A percentile compares a stretch with the other conserved stretches of the same genome.
Conservation (phyloP, 1,284 basidiomycete species). For the Sanghuangporus sanghuang region DNA sequence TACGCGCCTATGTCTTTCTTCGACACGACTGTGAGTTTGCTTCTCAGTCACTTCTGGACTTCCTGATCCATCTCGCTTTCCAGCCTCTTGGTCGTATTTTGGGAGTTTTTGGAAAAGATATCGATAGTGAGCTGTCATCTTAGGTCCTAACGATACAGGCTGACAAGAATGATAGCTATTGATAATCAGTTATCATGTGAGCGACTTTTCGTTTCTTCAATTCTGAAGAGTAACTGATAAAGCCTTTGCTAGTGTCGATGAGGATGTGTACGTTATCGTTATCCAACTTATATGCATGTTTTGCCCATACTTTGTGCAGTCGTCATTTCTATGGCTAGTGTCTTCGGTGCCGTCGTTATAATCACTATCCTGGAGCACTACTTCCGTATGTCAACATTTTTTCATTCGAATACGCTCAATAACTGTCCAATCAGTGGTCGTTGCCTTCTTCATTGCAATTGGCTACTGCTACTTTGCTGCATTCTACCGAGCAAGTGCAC, state of each 20-base stretch:
- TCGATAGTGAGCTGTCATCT: constrained; percentile 41
- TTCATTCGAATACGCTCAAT: neutral
- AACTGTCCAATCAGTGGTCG: constrained; percentile 38
- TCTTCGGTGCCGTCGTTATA: constrained; percentile 57
- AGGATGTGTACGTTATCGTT: constrained; percentile 47
- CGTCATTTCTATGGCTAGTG: constrained; percentile 42
- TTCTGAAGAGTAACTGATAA: constrained; percentile 8
- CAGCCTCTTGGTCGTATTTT: constrained; percentile 62
- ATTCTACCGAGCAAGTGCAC: constrained; percentile 64
- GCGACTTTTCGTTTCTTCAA: constrained; percentile 14
- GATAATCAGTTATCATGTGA: constrained; percentile 56
- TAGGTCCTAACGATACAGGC: neutral
- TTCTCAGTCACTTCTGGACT: neutral
- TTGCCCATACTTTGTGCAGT: constrained; percentile 31
- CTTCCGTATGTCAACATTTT: constrained; percentile 45
- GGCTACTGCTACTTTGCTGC: constrained; percentile 52
- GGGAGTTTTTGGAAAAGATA: constrained; percentile 60
- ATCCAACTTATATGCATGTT: constrained; percentile 7
- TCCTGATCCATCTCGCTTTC: neutral
- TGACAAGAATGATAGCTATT: constrained; percentile 36
- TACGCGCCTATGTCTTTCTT: constrained; percentile 70
- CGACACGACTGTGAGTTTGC: constrained; percentile 50
- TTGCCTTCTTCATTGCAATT: constrained; percentile 40
- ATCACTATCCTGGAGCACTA: constrained; percentile 69
- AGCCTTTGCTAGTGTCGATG: constrained; percentile 47